Evolutionary conservation across 108 stramenopile genomes (phyloP).

Genomic region (Mayamaea pseudoterrestris): DNA sequence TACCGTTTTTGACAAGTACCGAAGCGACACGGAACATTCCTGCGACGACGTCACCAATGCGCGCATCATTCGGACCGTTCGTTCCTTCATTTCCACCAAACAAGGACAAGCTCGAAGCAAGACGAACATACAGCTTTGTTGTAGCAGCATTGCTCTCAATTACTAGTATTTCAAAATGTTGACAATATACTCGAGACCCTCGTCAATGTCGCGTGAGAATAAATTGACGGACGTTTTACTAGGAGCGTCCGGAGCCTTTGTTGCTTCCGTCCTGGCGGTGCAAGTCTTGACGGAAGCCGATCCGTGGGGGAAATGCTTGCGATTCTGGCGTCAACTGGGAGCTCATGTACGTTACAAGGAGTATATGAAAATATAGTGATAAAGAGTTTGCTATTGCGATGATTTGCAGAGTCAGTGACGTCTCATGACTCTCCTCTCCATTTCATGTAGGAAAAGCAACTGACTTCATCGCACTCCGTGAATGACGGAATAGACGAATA

Average conservation of each 20-base stretch:
- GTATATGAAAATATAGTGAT: neutral
- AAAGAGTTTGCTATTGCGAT: neutral
- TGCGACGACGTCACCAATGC: too few relatives aligned
- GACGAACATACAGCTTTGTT: too few relatives aligned
- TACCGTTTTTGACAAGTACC: too few relatives aligned
- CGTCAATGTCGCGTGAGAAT: neutral
- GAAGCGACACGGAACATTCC: too few relatives aligned
- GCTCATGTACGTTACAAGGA: conserved; percentile 25
- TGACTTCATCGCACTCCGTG: conserved; percentile 30
- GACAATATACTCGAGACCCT: too few relatives aligned
- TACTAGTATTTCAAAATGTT: too few relatives aligned
- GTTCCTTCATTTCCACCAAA: too few relatives aligned
- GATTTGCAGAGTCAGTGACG: neutral
- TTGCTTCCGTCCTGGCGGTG: conserved; percentile 13
- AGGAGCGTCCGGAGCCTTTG: conserved; percentile 6
- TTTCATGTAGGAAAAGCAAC: conserved; percentile 28
- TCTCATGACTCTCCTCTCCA: neutral
- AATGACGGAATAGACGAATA: conserved; percentile 33
- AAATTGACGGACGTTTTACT: neutral
- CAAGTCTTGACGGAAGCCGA: conserved; percentile 39
- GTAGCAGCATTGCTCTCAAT: too few relatives aligned
- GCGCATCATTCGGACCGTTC: too few relatives aligned
- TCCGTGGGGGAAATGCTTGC: conserved; percentile 32
- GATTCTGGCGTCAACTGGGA: conserved; percentile 32
- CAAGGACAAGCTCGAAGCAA: too few relatives aligned